Evolutionary conservation across 1,139 yeast species (phyloP).

Genomic region (Yamadazyma diddensiae): DNA sequence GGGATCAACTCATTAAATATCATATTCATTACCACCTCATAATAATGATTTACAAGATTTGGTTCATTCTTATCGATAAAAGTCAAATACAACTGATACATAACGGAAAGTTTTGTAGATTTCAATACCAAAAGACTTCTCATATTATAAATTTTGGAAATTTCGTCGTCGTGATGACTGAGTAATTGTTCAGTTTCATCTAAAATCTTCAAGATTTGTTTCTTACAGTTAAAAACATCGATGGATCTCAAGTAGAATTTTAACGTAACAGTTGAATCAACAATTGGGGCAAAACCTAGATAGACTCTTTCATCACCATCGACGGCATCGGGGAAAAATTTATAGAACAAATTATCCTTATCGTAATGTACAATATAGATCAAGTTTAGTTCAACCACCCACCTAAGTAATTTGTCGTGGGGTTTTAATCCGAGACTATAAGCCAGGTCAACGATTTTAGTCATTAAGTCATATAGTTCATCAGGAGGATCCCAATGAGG

Average conservation of each 20-base stretch:
- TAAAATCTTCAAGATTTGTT: conserved; percentile 1
- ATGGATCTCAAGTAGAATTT: conserved; percentile 1
- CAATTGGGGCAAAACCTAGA: conserved; percentile 1
- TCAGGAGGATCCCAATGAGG: conserved; percentile 2
- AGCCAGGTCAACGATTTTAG: conserved; percentile 2
- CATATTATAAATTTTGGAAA: conserved; percentile 1
- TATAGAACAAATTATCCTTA: conserved; percentile 1
- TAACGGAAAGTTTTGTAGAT: conserved; percentile 5
- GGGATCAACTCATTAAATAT: conserved; percentile 3
- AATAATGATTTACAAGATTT: conserved; percentile 1
- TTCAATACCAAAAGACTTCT: conserved; percentile 4
- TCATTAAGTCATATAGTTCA: background rate
- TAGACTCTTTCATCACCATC: conserved; percentile 1
- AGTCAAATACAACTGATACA: conserved; percentile 5
- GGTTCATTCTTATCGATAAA: conserved; percentile 2
- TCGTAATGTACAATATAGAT: conserved; percentile 2
- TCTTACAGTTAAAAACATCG: conserved; percentile 5
- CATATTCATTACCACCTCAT: conserved; percentile 1
- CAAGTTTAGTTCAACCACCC: conserved; percentile 3
- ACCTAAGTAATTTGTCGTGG: conserved; percentile 2
- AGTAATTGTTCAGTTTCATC: conserved; percentile 1
- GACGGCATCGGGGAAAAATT: background rate
- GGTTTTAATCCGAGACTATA: conserved; percentile 3
- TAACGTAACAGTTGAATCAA: conserved; percentile 2
- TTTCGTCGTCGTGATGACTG: background rate